A percentile compares a stretch with the other conserved stretches of the same genome.
phyloP scores from a whole-genome alignment of 768 basidiomycete species.

The Lactarius pseudohatsudake region DNA sequence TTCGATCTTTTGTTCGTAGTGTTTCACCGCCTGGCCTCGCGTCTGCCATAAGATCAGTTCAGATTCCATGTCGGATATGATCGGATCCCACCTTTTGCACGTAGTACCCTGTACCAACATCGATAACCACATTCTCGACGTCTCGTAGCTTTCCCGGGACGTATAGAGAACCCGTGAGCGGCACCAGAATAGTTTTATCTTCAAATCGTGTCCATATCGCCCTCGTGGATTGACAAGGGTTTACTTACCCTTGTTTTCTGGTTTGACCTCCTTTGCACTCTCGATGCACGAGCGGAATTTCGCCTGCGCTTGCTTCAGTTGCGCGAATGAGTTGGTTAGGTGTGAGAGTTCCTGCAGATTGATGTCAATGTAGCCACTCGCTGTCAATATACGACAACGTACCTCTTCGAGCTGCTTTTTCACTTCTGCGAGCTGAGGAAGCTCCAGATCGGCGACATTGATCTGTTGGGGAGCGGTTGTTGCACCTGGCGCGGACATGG shows the following conservation, averaged over 20 bases:
- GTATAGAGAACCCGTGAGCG: slow-evolving; percentile 92
- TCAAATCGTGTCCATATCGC: background rate
- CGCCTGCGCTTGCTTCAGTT: slow-evolving; percentile 88
- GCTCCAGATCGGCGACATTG: slow-evolving; percentile 78
- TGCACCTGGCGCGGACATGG: background rate
- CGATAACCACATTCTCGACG: slow-evolving; percentile 84
- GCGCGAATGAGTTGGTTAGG: slow-evolving; percentile 86
- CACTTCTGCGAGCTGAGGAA: slow-evolving; percentile 85
- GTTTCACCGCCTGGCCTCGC: slow-evolving; percentile 72
- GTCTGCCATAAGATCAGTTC: slow-evolving; percentile 51
- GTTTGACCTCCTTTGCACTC: slow-evolving; percentile 72
- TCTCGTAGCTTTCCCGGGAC: slow-evolving; percentile 89
- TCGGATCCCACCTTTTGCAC: slow-evolving; percentile 74
- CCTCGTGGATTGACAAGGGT: background rate
- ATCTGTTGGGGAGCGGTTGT: slow-evolving; percentile 58
- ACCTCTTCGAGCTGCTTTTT: slow-evolving; percentile 92
- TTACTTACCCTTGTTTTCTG: slow-evolving; percentile 56
- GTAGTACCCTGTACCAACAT: slow-evolving; percentile 95
- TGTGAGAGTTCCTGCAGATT: slow-evolving; percentile 80
- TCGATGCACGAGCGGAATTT: slow-evolving; percentile 90
- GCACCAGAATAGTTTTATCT: slow-evolving; percentile 91
- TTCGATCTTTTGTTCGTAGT: slow-evolving; percentile 79
- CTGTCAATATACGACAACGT: background rate
- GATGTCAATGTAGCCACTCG: background rate
- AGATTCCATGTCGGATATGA: background rate